Evolutionary conservation across 176 grass and related monocot species (phyloP).

Genomic region (Ampelocalamus luodianensis): DNA sequence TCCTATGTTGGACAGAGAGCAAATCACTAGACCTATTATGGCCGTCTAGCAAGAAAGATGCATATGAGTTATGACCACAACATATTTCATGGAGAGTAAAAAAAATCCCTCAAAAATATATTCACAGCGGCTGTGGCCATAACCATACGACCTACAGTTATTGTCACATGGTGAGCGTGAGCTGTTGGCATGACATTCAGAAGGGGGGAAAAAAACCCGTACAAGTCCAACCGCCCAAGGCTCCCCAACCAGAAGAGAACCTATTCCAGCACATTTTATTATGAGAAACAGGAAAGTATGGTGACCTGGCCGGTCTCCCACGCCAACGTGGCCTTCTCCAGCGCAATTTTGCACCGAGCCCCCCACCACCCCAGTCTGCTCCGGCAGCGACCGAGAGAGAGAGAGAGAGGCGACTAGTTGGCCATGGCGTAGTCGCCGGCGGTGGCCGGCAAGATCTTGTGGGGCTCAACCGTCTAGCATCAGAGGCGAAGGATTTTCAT

Average conservation of each 20-base stretch:
- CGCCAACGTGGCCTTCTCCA: no score
- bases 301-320: no score
- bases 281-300: no score
- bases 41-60: conserved; percentile 13
- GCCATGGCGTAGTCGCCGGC: no score
- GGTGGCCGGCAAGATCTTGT: no score
- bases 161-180: no score
- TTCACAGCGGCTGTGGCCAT: conserved; percentile 3
- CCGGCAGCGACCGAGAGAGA: no score
- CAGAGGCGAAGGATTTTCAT: no score
- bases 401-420: background rate
- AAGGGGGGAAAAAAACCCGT: background rate
- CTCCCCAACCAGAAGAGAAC: background rate
- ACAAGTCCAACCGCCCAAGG: background rate
- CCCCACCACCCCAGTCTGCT: no score
- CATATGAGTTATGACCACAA: conserved; percentile 29
- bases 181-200: background rate
- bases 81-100: background rate
- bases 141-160: conserved; percentile 23
- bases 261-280: no score
- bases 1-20: conserved; percentile 49
- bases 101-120: background rate
- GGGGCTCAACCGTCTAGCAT: no score
- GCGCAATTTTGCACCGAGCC: no score
- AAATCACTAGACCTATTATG: conserved; percentile 17